phyloP scores from a whole-genome alignment of 1,284 basidiomycete species.

The Coniferiporia weirii region DNA sequence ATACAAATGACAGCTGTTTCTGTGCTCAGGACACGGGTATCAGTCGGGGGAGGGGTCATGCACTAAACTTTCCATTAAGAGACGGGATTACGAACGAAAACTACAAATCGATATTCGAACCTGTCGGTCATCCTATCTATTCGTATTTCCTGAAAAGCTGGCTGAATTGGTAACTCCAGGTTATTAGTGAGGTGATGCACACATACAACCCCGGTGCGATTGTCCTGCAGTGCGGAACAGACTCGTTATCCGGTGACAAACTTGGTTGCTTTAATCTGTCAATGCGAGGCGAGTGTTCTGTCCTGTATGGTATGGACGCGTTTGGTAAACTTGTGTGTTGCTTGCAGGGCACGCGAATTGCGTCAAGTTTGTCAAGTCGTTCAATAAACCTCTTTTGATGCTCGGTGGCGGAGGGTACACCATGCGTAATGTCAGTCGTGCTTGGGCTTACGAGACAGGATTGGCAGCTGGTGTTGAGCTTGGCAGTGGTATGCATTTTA shows the following conservation, averaged over 20 bases:
- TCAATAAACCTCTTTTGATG: conserved; percentile 88
- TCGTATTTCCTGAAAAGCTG: conserved; percentile 1
- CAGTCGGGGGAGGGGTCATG: conserved; percentile 88
- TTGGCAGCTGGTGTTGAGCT: conserved; percentile 94
- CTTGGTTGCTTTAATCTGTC: conserved; percentile 95
- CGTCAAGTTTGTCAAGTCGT: conserved; percentile 95
- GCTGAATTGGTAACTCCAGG: conserved; percentile 40
- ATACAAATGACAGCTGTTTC: conserved; percentile 7
- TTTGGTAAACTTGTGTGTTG: no score
- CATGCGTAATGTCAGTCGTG: conserved; percentile 94
- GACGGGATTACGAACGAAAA: conserved; percentile 96
- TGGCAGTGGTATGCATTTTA: conserved; percentile 53
- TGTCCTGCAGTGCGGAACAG: conserved; percentile 97
- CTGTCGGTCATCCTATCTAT: conserved; percentile 48
- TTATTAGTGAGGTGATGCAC: conserved; percentile 94
- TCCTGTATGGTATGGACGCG: no score
- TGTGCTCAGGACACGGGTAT: conserved; percentile 80
- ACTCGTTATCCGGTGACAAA: conserved; percentile 95
- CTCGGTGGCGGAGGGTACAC: conserved; percentile 98
- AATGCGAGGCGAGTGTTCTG: conserved; percentile 50
- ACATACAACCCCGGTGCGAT: conserved; percentile 94
- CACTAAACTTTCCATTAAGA: conserved; percentile 91
- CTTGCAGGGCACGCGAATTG: conserved; percentile 86
- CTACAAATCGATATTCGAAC: conserved; percentile 94
- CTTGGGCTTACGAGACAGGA: conserved; percentile 98